Base-by-base conservation (phyloP, 1,284 basidiomycete species). In the Mycena sp. region DNA sequence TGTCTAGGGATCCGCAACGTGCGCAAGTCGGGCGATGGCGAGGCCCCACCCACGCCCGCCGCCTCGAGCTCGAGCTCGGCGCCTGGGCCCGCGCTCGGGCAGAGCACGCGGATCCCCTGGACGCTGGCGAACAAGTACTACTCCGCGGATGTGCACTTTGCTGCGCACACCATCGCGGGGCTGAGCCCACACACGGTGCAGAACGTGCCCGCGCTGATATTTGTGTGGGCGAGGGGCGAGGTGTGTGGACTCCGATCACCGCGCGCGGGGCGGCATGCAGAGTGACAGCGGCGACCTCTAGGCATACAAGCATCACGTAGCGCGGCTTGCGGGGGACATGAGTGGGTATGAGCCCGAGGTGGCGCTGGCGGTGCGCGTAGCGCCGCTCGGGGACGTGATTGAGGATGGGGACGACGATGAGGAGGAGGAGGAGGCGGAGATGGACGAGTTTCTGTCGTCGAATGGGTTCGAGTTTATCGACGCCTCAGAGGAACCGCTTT, bases 71-170 rank as follows among this genome's bases (percentile, higher is more conserved):
- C 52, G 25, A 25, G 4, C 29, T 41, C 28, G 66, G 7, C 63
- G 23, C 26, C 57, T 9, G 48, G 35, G 7, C 37, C 44, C 17
- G 35, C 59, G 35, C 59, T 63, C 40, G 60, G 66, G 25, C 53
- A 68, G 64, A 41, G 56, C 59, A 50, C 62, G 23, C 55, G 49
- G 12, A 74, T 91, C 32, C 88, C 88, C 14, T 95, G 93, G 92
- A 89, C 83, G 30, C 92, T 96, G 63, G 79, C 81, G 62, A 95
- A 96, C 81, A 91, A 88, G 75, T 96, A 96, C 77, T 96, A 95
- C 77, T 85, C 87, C 12, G 94, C 94, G 4, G 77, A 85, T 56
- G 90, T 95, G 6, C 84, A 87, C 58, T 92, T 95, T 71, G 80
- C 85, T 6, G 76, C 84, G n/a, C 79, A 81, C 58, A 74, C 79